A percentile compares a stretch with the other conserved stretches of the same genome.
Conservation (phyloP, 345 rosid species). For the Rhodamnia argentea region DNA sequence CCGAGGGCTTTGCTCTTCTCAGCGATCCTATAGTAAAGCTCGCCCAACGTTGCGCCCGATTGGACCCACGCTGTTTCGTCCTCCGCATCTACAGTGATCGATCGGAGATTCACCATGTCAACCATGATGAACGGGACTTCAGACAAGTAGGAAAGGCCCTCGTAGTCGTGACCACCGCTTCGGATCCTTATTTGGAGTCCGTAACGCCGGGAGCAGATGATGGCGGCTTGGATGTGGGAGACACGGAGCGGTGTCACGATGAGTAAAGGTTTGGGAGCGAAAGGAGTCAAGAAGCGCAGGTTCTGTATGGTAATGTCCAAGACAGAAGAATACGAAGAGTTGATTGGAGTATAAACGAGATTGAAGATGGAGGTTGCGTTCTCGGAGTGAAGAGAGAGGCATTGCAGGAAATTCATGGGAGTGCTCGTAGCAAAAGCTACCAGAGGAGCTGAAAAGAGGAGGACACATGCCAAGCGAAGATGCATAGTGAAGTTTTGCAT, state of each 20-base stretch:
- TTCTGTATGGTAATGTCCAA: not conserved
- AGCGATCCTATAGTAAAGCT: not conserved
- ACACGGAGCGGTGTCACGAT: not conserved
- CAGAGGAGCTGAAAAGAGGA: not conserved
- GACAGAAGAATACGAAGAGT: not conserved
- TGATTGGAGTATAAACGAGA: not conserved
- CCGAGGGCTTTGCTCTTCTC: not conserved
- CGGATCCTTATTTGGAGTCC: not conserved
- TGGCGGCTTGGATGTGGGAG: conserved; percentile 1
- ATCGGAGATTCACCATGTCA: not conserved
- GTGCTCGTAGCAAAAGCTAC: not conserved
- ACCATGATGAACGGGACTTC: not conserved
- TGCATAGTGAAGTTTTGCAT: not conserved
- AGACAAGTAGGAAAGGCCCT: not conserved
- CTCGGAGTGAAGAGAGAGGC: not conserved
- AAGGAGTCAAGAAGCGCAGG: not conserved
- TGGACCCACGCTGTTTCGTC: not conserved
- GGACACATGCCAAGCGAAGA: not conserved
- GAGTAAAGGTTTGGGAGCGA: not conserved
- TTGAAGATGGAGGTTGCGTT: not conserved
- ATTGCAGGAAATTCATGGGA: not conserved
- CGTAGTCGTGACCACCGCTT: not conserved
- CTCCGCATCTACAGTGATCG: not conserved
- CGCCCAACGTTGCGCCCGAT: not conserved
- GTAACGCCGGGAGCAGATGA: not conserved